Base-by-base conservation (phyloP, 306 rosid species). In the Fagus sylvatica region DNA sequence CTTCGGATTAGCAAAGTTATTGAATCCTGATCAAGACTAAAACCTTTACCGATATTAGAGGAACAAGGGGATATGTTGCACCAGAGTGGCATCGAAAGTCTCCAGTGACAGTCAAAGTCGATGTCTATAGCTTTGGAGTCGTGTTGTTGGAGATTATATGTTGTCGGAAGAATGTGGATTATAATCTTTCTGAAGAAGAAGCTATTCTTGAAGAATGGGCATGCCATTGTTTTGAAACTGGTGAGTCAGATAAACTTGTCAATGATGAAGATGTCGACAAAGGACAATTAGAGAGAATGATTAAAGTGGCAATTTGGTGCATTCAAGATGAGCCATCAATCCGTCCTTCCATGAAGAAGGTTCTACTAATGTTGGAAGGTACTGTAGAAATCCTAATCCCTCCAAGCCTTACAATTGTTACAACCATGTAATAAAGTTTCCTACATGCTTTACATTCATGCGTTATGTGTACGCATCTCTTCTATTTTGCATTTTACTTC, bases 21-120 rank as follows among this genome's bases (percentile, higher is more conserved):
- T 78, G 6, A 75, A 55, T 57, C 69, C 70, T 28, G 76, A 78
- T 43, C 73, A n/a, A 78, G 16, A 78, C 73, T 9, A 56, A 42
- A 46, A 46, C 51, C 1, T 46, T 46, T 46, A 46, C 4, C 0
- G 0, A 10, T 13, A 10, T 46, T 4, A 78, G 77, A 82, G 86
- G 86, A 28, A 82, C 79, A 4, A 78, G 48, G 51, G 82, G 82
- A 42, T 77, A 82, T 57, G 79, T 82, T 36, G 78, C 85, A 0
- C 85, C 68, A 9, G 53, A 82, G 64, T 55, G 85, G 82, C 69
- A 69, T 33, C 34, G 10, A 7, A 76, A 53, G 34, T 43, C 2
- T 3, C 78, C 85, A 0, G 11, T 81, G 8, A 76, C 81, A 0
- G 53, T 55, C 13, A 76, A 81, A 54, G 81, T 70, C 22, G 81